Base-by-base conservation (phyloP, 169 alveolate genomes). In the Eimeria necatrix region DNA sequence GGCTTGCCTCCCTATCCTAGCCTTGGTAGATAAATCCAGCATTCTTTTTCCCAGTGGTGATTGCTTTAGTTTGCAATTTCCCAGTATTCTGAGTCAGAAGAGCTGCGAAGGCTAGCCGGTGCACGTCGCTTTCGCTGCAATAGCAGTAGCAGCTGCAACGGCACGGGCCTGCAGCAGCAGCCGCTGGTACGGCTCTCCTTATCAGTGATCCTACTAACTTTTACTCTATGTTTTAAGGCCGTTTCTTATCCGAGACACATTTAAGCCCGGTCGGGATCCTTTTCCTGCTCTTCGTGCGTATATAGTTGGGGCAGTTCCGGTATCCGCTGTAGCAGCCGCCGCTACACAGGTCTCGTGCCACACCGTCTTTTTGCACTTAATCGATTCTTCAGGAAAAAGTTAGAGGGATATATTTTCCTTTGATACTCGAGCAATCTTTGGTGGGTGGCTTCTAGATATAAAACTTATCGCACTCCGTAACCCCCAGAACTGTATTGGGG, bases 91-190 rank as follows among this genome's bases (percentile, higher is more conserved):
- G 41, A 32, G 41, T 32, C 0, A 32, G 41, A 32, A 32, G 41
- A 32, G 41, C 41, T 32, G 41, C 41, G 41, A 32, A 32, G 41
- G 41, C 41, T 32, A 32, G 41, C 41, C 41, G 41, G 41, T 32
- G 41, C 41, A 32, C 41, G 41, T 32, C 41, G 41, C 41, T 32
- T 32, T 32, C 41, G 83, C 81, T 32, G 81, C 81, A 71, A 52
- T n/a, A 71, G 53, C 81, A 18, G 52, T 52, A 71, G n/a, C 81
- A 7, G 52, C 81, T 10, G 81, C 81, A 26, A 52, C 81, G 41
- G 53, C 53, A 71, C 52, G 81, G 81, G 53, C 81, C 78, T 68
- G 4, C 81, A 71, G 81, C 16, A 22, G 51, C 81, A 22, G 14
- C 41, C 53, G 81, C 51, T 71, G 26, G 6, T 7, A 26, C 53